These are phyloP conservation scores for Tirmania nivea DNA, from an alignment of 495 filamentous ascomycete species.

Conservation along the genomic window DNA sequence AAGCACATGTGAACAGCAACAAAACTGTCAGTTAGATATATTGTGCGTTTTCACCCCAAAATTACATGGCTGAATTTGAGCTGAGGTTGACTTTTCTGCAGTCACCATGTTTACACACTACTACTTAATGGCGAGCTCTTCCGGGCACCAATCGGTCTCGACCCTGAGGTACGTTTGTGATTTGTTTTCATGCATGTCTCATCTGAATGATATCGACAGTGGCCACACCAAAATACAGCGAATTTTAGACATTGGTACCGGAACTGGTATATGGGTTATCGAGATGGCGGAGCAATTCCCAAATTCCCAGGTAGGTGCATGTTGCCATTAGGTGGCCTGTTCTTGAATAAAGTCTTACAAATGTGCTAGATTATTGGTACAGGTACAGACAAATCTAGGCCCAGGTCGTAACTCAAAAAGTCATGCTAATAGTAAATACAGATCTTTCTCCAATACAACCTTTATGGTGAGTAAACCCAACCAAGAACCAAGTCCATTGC, in stretches of 20 bases:
- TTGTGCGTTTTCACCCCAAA: constrained; percentile 5
- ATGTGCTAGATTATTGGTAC: constrained; percentile 9
- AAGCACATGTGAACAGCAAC: constrained; percentile 1
- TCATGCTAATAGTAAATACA: constrained; percentile 1
- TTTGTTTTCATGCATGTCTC: too few relatives aligned
- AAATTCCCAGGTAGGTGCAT: constrained; percentile 3
- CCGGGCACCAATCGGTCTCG: constrained; percentile 6
- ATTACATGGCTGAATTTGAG: background rate
- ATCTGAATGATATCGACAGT: too few relatives aligned
- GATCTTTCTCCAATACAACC: constrained; percentile 15
- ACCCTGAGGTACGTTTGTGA: constrained; percentile 1
- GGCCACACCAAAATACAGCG: background rate
- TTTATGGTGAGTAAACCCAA: constrained; percentile 5
- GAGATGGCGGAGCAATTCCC: constrained; percentile 16
- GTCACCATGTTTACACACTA: constrained; percentile 14
- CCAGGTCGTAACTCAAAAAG: background rate
- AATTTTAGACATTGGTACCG: constrained; percentile 16
- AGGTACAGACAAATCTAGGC: constrained; percentile 1
- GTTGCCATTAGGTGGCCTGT: too few relatives aligned
- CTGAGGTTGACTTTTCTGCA: background rate
- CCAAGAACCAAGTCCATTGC: background rate
- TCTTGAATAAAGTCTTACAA: too few relatives aligned
- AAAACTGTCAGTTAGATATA: constrained; percentile 15
- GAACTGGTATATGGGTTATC: constrained; percentile 16
- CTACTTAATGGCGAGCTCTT: constrained; percentile 10